phyloP scores from a whole-genome alignment of 2,329 filamentous ascomycete species.

The Stagonosporopsis chrysanthemi region DNA sequence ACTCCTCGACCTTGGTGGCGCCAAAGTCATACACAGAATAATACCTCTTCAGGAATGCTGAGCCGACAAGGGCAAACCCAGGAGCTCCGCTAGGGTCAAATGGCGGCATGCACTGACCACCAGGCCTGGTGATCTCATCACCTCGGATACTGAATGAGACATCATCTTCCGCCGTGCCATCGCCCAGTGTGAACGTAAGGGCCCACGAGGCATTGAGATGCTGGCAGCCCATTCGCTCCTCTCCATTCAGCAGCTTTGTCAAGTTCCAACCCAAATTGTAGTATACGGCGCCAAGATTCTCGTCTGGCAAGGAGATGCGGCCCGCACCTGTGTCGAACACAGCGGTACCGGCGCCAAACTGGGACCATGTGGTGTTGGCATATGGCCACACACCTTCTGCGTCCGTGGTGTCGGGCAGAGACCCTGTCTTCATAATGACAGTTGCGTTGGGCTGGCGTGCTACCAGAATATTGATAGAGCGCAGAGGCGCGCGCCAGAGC shows the following conservation, averaged over 20 bases:
- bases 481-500: conserved; percentile 27
- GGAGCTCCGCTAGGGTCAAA: conserved; percentile 15
- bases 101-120: conserved; percentile 24
- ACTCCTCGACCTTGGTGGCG: conserved; percentile 19
- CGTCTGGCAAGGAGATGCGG: conserved; percentile 20
- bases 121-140: conserved; percentile 21
- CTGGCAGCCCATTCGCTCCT: conserved; percentile 25
- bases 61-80: conserved; percentile 22
- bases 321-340: conserved; percentile 33
- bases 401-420: conserved; percentile 9
- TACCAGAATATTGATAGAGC: conserved; percentile 22
- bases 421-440: conserved; percentile 11
- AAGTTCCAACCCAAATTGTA: conserved; percentile 31
- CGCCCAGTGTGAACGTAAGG: conserved; percentile 24
- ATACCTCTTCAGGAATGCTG: conserved; percentile 19
- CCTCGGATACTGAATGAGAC: conserved; percentile 24
- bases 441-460: conserved; percentile 15
- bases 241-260: conserved; percentile 18
- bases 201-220: conserved; percentile 31
- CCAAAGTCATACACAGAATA: conserved; percentile 30
- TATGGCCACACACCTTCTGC: conserved; percentile 6
- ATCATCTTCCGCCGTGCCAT: conserved; percentile 17
- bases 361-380: conserved; percentile 18
- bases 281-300: conserved; percentile 23
- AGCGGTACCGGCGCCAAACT: conserved; percentile 6